Base-by-base conservation (phyloP, 2,329 filamentous ascomycete species). In the Graphium sp. region DNA sequence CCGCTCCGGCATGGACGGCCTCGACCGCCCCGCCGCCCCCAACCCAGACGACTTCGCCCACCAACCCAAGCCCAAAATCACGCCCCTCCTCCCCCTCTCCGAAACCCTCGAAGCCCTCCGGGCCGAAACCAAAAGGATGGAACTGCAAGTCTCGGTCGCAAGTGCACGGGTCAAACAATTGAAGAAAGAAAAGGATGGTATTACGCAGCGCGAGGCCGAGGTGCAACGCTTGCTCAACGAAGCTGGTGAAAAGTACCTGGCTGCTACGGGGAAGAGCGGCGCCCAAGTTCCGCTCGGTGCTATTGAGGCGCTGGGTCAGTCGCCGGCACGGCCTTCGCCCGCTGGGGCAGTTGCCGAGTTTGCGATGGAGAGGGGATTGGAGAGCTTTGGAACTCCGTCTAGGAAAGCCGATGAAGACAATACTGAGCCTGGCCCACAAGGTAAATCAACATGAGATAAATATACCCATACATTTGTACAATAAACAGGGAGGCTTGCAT, bases 141-240 rank as follows among this genome's bases (percentile, higher is more conserved):
- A 82, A 41, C 53, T 54, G 13, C 63, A 70, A 30, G 69, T 75
- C 32, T 60, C 62, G 17, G 51, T 58, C 28, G 74, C 77, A 43
- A 56, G 71, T 32, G 58, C 58, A 31, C 62, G 66, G 34, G 69
- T 89, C 45, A 67, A 74, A 39, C 70, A 69, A 26, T 53, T 85
- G 27, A 63, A 70, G 38, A 58, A 59, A 34, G 81, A 91, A 45
- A 80, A 75, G 42, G 55, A 60, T 4, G 67, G 78, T 18, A 64
- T 93, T 23, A 52, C 65, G 5, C 59, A 64, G 35, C 62, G 83
- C 33, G 80, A 93, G 50, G 64, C 60, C 5, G 80, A 89, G 48
- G 77, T 94, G 1, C 85, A 94, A 50, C 62, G 65, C 13, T 55
- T 91, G 31, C 55, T 95, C 29, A 76, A 83, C 45, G 76, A 89